Percentiles rank a stretch among this genome's conserved stretches.
Evolutionary conservation across 148 eudicot genomes (phyloP).

Genomic region (Rhododendron williamsianum): DNA sequence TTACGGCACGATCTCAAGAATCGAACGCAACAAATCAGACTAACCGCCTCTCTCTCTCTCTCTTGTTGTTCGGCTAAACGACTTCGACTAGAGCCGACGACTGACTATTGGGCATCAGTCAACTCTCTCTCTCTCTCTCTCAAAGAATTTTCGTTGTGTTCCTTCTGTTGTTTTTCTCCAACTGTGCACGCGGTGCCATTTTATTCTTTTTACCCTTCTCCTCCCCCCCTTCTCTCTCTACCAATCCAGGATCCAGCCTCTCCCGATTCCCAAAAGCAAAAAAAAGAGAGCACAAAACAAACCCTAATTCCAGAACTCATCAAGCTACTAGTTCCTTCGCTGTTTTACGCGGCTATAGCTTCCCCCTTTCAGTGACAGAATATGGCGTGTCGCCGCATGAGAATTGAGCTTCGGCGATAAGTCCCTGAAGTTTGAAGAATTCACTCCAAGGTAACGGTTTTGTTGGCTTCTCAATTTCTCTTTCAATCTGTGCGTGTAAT

Average conservation of each 20-base stretch:
- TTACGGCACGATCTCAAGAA: too few species aligned
- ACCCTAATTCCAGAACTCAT: slow-evolving; percentile 9
- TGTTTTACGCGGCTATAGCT: neutral
- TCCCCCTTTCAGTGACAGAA: neutral
- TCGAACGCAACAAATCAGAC: too few species aligned
- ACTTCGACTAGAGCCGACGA: neutral
- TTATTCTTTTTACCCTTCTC: too few species aligned
- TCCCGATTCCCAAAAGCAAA: neutral
- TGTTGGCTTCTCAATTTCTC: neutral
- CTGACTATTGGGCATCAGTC: slow-evolving; percentile 4
- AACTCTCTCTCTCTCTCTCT: neutral
- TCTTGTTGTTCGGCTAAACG: neutral
- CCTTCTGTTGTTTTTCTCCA: slow-evolving; percentile 8
- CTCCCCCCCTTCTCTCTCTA: neutral
- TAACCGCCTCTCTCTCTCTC: too few species aligned
- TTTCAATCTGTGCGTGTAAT: neutral
- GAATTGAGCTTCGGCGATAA: neutral
- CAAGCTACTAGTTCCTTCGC: neutral
- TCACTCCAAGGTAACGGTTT: neutral
- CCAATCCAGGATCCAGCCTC: neutral
- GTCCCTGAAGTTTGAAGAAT: neutral
- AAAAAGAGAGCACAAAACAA: neutral
- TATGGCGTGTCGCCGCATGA: neutral
- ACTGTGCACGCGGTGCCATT: neutral
- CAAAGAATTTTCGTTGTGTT: neutral